A percentile compares a stretch with the other conserved stretches of the same genome.
These are phyloP conservation scores for Stereocaulon alpinum DNA, from an alignment of 495 filamentous ascomycete species.

Conservation along the genomic window DNA sequence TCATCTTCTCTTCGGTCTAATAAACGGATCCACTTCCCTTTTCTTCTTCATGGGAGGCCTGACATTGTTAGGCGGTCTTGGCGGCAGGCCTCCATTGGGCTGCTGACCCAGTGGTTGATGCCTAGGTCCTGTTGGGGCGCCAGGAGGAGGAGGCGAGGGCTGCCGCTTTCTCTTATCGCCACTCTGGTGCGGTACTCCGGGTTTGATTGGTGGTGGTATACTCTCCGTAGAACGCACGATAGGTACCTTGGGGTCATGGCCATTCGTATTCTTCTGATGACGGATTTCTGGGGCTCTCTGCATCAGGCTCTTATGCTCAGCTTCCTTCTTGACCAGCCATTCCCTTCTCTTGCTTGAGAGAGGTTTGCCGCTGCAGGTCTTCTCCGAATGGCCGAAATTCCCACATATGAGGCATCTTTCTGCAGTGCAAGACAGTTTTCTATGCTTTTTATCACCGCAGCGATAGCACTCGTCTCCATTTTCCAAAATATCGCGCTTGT, in stretches of 20 bases:
- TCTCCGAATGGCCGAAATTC: slow-evolving; percentile 31
- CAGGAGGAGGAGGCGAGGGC: slow-evolving; percentile 27
- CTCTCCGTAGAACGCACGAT: slow-evolving; percentile 29
- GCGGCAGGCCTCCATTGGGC: not conserved
- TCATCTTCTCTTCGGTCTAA: slow-evolving; percentile 37
- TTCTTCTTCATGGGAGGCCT: slow-evolving; percentile 32
- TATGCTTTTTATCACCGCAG: slow-evolving; percentile 36
- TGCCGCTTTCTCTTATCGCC: slow-evolving; percentile 36
- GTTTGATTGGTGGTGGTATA: slow-evolving; percentile 9
- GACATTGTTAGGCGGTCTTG: slow-evolving; percentile 1
- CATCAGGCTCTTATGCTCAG: slow-evolving; percentile 24
- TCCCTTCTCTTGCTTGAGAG: slow-evolving; percentile 32
- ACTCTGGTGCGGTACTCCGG: slow-evolving; percentile 17
- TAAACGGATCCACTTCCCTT: slow-evolving; percentile 43
- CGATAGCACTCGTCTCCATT: slow-evolving; percentile 35
- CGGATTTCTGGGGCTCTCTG: slow-evolving; percentile 32
- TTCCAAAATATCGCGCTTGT: slow-evolving; percentile 35
- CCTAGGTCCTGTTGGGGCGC: slow-evolving; percentile 16
- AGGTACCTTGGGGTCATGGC: slow-evolving; percentile 40
- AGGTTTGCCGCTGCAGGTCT: slow-evolving; percentile 27
- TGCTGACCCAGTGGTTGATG: not conserved
- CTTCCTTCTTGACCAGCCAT: slow-evolving; percentile 29
- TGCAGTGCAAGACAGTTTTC: slow-evolving; percentile 29
- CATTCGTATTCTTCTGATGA: slow-evolving; percentile 34
- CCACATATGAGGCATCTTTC: slow-evolving; percentile 41